A percentile compares a stretch with the other conserved stretches of the same genome.
Evolutionary conservation across 495 filamentous ascomycete species (phyloP).

Genomic region (Penicillium argentinense): DNA sequence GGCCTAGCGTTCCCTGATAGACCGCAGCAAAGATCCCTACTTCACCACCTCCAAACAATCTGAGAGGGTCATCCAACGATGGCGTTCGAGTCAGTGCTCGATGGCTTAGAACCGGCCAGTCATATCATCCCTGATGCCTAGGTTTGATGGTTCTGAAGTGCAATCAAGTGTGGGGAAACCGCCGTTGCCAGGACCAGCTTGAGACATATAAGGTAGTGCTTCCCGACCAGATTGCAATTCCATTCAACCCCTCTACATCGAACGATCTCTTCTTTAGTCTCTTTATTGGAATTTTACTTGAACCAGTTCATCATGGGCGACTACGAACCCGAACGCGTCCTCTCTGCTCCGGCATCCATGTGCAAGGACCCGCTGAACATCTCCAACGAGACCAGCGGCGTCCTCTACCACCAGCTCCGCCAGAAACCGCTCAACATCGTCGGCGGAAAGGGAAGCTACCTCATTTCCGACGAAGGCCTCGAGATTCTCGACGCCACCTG

Average conservation of each 20-base stretch:
- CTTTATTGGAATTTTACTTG: too few relatives aligned
- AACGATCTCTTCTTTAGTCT: not conserved
- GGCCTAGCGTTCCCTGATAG: constrained; percentile 13
- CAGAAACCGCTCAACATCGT: constrained; percentile 22
- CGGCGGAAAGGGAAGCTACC: constrained; percentile 21
- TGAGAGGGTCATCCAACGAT: not conserved
- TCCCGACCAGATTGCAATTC: too few relatives aligned
- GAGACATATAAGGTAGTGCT: too few relatives aligned
- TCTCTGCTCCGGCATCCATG: not conserved
- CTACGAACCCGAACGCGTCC: constrained; percentile 14
- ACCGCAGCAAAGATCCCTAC: constrained; percentile 9
- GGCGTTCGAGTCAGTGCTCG: constrained; percentile 4
- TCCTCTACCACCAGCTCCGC: constrained; percentile 25
- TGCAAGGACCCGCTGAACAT: not conserved
- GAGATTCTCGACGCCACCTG: constrained; percentile 29
- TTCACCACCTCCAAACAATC: not conserved
- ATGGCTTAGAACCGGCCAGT: too few relatives aligned
- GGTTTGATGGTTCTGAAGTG: too few relatives aligned
- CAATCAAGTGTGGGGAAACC: not conserved
- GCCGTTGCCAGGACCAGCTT: too few relatives aligned
- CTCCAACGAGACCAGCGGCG: constrained; percentile 13
- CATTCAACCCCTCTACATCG: too few relatives aligned
- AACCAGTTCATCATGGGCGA: constrained; percentile 25
- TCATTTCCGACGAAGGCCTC: constrained; percentile 13
- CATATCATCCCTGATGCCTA: too few relatives aligned